Conservation (phyloP, 2,329 filamentous ascomycete genomes). For the Blastomyces gilchristii region DNA sequence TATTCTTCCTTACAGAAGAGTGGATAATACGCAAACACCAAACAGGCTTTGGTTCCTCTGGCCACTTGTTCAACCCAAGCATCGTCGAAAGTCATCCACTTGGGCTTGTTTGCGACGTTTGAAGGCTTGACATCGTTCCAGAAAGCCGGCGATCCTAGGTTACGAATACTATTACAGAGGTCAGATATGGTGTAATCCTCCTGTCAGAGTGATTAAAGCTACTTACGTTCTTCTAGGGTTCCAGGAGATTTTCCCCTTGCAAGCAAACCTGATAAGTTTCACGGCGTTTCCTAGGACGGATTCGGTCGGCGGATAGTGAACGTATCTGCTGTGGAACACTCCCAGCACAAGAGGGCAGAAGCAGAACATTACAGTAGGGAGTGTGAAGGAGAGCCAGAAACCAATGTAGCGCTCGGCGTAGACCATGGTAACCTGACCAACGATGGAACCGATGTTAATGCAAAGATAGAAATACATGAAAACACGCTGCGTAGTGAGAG, state of each 20-base stretch:
- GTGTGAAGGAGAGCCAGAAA: slow-evolving; percentile 51
- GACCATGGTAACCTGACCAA: slow-evolving; percentile 50
- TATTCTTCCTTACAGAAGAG: slow-evolving; percentile 37
- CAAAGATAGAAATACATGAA: slow-evolving; percentile 47
- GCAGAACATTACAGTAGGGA: slow-evolving; percentile 53
- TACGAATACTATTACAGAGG: slow-evolving; percentile 18
- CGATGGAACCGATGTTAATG: slow-evolving; percentile 57
- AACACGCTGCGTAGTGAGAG: slow-evolving; percentile 9
- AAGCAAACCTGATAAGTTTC: slow-evolving; percentile 49
- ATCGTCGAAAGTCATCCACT: slow-evolving; percentile 74
- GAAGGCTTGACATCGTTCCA: slow-evolving; percentile 62
- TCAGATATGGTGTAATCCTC: background rate
- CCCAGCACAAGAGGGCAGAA: slow-evolving; percentile 51
- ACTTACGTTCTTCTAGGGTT: slow-evolving; percentile 49
- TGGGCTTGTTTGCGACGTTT: slow-evolving; percentile 48
- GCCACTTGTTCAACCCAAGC: slow-evolving; percentile 69
- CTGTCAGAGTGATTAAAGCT: background rate
- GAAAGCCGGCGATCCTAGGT: slow-evolving; percentile 47
- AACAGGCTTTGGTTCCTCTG: slow-evolving; percentile 58
- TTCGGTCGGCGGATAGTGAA: slow-evolving; percentile 55
- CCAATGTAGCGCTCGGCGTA: slow-evolving; percentile 52
- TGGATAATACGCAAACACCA: slow-evolving; percentile 53
- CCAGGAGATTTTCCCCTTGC: slow-evolving; percentile 52
- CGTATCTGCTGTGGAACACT: slow-evolving; percentile 52
- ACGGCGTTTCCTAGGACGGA: slow-evolving; percentile 60